Percentiles rank a stretch among this genome's conserved stretches.
phyloP scores from a whole-genome alignment of 139 green algal species.

The Zygnema circumcarinatum region DNA sequence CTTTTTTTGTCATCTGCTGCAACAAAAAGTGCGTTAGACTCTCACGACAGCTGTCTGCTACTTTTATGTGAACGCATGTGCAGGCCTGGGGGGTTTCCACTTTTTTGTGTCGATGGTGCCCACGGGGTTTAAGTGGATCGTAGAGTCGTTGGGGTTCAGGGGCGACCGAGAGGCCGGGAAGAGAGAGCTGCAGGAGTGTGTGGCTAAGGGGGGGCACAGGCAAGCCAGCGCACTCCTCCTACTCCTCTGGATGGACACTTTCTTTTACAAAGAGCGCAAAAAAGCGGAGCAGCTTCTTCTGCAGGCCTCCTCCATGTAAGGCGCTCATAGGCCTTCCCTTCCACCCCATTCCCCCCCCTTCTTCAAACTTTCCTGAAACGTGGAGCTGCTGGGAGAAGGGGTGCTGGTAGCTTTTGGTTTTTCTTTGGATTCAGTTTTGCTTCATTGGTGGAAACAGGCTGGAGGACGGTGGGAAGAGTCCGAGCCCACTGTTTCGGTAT shows the following conservation, averaged over 20 bases:
- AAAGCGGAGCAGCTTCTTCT: neutral
- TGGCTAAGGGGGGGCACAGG: neutral
- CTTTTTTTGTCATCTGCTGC: too few relatives aligned
- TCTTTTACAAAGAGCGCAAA: conserved; percentile 27
- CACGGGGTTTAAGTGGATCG: conserved; percentile 28
- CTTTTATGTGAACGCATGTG: neutral
- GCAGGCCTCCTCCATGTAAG: neutral
- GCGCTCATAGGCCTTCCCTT: neutral
- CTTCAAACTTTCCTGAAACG: too few relatives aligned
- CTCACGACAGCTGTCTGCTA: too few relatives aligned
- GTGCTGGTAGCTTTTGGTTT: too few relatives aligned
- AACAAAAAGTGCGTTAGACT: too few relatives aligned
- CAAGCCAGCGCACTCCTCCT: conserved; percentile 3
- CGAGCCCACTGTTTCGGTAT: conserved; percentile 23
- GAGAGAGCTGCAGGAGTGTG: conserved; percentile 14
- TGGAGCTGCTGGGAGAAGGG: too few relatives aligned
- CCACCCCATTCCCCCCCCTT: too few relatives aligned
- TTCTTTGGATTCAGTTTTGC: neutral
- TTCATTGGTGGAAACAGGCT: neutral
- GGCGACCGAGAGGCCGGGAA: conserved; percentile 2
- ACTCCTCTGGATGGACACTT: conserved; percentile 26
- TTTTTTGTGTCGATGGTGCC: conserved; percentile 36
- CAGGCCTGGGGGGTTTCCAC: conserved; percentile 34
- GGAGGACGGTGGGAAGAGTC: neutral
- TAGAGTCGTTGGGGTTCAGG: conserved; percentile 33